Base-by-base conservation (phyloP, 192 early-diverging fungal genomes). In the Entrophospora sp. region DNA sequence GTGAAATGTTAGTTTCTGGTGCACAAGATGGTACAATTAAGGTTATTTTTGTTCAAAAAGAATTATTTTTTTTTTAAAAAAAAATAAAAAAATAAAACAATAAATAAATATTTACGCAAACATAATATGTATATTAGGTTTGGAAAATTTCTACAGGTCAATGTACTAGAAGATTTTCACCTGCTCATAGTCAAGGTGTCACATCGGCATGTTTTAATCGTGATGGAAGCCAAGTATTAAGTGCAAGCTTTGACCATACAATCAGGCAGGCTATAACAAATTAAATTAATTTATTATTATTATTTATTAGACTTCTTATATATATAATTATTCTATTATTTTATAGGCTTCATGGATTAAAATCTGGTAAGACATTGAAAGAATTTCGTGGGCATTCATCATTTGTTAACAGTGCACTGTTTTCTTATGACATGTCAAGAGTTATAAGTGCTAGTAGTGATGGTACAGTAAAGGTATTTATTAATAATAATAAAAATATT, bases 351-450 rank as follows among this genome's bases (percentile, higher is more conserved):
- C 93, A 96, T 71, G 96, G 94, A 13, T 70, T 96, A 14, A 94
- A 96, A 73, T 93, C 91, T 0, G 94, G 94, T 9, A 95, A 94
- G 48, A 86, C 86, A 67, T 73, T 97, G 4, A 91, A 94, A 53
- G 92, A 96, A 65, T 92, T 93, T 61, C 83, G 89, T 18, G 96
- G 96, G 0, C 96, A 99, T 66, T 81, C 88, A 1, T 92, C 92
- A 1, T 92, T 87, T 66, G 86, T 96, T 37, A 97, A 95, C 72
- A 77, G 80, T 48, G 91, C 83, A 0, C 51, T 83, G 5, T 99
- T 87, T 66, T 87, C 85, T 13, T 38, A 73, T 16, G 89, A 95
- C 51, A 85, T 84, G 68, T 60, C 77, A 4, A 77, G 82, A 4
- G 76, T 99, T 8, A 66, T 96, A 10, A 93, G 85, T 64, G 87